These are phyloP conservation scores for Guadua angustifolia DNA, from an alignment of 176 grass and related monocot genomes.

Conservation along the genomic window DNA sequence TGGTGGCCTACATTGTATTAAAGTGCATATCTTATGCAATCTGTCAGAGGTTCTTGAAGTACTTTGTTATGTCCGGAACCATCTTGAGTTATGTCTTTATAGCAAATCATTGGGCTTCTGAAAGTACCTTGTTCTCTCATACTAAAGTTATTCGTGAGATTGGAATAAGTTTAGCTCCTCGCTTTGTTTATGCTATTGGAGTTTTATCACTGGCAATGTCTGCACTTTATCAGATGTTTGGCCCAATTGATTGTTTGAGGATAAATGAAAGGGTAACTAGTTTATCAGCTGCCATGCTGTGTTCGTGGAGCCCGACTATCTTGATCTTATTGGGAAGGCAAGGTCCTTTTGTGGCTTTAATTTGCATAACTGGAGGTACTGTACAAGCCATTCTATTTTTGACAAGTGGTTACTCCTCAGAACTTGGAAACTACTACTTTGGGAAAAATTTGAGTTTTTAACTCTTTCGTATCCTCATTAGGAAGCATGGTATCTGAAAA, in stretches of 20 bases:
- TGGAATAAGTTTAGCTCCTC: conserved; percentile 71
- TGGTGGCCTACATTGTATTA: conserved; percentile 57
- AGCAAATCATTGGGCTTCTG: conserved; percentile 75
- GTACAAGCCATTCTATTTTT: conserved; percentile 20
- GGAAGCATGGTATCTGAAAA: conserved; percentile 12
- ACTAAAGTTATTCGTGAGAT: conserved; percentile 40
- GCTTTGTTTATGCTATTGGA: conserved; percentile 69
- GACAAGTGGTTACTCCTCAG: not conserved
- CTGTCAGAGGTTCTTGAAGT: conserved; percentile 58
- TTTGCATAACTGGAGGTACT: conserved; percentile 75
- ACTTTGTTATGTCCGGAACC: conserved; percentile 53
- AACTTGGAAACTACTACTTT: conserved; percentile 25
- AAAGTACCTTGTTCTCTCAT: conserved; percentile 50
- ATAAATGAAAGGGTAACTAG: conserved; percentile 53
- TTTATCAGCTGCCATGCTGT: conserved; percentile 65
- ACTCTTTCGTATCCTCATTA: conserved; percentile 8
- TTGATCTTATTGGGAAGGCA: conserved; percentile 86
- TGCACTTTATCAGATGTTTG: conserved; percentile 54
- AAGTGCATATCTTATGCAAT: conserved; percentile 51
- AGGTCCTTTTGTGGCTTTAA: conserved; percentile 75
- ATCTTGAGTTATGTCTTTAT: conserved; percentile 70
- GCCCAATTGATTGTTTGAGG: conserved; percentile 41
- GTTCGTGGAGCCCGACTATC: conserved; percentile 87
- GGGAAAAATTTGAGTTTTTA: not conserved
- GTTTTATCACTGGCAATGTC: conserved; percentile 63